Conservation (phyloP, 371 early-diverging fungal species). For the Mortierella sp. region DNA sequence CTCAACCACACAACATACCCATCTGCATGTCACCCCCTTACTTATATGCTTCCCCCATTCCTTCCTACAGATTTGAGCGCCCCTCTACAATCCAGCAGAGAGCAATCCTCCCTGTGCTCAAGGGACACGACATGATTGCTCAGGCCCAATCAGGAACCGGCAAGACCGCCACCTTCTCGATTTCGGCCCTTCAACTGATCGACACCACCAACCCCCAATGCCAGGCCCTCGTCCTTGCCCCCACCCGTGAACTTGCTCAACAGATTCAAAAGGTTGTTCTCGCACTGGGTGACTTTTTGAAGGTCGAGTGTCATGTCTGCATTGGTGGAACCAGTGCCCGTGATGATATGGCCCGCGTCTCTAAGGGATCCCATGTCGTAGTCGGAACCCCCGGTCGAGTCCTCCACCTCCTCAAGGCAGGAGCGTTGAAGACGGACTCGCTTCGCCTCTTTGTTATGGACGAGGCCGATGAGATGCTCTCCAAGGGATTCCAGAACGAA, state of each 20-base stretch:
- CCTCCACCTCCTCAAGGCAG: constrained; percentile 89
- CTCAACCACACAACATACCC: neutral
- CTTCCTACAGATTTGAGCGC: constrained; percentile 76
- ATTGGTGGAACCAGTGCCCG: constrained; percentile 89
- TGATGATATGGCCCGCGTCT: constrained; percentile 75
- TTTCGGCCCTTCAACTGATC: constrained; percentile 90
- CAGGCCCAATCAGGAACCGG: constrained; percentile 98
- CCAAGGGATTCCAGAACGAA: constrained; percentile 92
- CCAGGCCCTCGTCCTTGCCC: constrained; percentile 90
- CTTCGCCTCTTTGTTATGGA: constrained; percentile 94
- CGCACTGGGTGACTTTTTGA: constrained; percentile 85
- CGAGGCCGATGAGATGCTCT: constrained; percentile 96
- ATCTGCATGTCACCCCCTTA: neutral
- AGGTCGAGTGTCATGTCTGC: constrained; percentile 82
- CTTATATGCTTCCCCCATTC: neutral
- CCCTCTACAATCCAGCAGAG: constrained; percentile 92
- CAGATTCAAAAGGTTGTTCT: constrained; percentile 87
- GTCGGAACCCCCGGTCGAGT: constrained; percentile 80
- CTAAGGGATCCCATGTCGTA: constrained; percentile 55
- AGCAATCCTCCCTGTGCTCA: constrained; percentile 86
- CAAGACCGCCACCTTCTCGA: constrained; percentile 96
- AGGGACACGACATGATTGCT: constrained; percentile 89
- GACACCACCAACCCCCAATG: constrained; percentile 77
- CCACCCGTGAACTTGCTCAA: constrained; percentile 91
- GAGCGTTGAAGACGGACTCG: constrained; percentile 77